Evolutionary conservation across 108 stramenopile genomes (phyloP), one percentile per base, ranked within the genome.

Genomic region (Conticribra weissflogii): DNA sequence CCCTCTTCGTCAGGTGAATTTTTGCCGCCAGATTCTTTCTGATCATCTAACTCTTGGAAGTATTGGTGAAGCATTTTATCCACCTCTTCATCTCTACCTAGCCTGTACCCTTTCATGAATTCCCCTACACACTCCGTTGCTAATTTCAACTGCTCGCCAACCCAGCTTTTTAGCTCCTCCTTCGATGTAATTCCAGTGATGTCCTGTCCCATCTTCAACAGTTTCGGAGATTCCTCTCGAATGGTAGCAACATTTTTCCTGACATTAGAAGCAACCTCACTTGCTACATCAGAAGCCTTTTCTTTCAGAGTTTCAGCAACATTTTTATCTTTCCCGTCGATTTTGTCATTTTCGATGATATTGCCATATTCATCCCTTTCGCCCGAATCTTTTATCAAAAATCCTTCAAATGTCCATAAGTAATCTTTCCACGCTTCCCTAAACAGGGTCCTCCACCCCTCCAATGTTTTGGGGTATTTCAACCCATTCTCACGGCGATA

Each of bases 81-180:
- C 9, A 94, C 72, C 75, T 94, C 93, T 36, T 86, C 78, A 60
- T 94, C 93, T 24, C 93, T 73, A 24, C 93, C 93, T 54, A 82
- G 75, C 4, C 93, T 84, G 54, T 94, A 94, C 0, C 90, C 93
- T n/a, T 73, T 83, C 89, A 94, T 90, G 66, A 94, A 94, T 65
- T 91, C 83, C 3, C 71, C 19, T 14, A 91, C 49, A 64, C 87
- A 87, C 22, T 85, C 84, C 2, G 85, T 89, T 14, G 76, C 86
- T 3, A 91, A 66, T 59, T 79, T 81, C 89, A 94, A 67, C 64
- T 81, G 80, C 46, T 87, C 83, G 19, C 63, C 47, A 7, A 85
- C 86, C 68, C 89, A 81, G 36, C 44, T 54, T 23, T 72, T 76
- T 44, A 88, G 51, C 25, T 94, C 93, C 29, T 88, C 87, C 33